phyloP scores from a whole-genome alignment of 2,329 filamentous ascomycete genomes.

The Dactylonectria macrodidyma region DNA sequence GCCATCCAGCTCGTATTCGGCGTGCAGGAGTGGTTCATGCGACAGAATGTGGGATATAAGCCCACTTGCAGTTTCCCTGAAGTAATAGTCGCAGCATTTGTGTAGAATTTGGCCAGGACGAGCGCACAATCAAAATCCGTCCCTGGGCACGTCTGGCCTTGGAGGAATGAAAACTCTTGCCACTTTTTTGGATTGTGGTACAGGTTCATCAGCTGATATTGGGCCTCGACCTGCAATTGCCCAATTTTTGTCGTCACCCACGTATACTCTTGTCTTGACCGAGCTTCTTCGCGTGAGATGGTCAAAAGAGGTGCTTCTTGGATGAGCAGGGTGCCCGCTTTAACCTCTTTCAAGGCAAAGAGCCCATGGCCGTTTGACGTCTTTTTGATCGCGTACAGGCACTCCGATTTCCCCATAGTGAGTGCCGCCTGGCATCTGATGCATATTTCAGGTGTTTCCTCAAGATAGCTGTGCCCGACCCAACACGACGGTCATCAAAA shows the following conservation, averaged over 20 bases:
- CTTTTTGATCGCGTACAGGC: conserved; percentile 20
- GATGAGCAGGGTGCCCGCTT: conserved; percentile 29
- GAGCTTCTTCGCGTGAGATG: conserved; percentile 25
- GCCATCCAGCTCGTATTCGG: conserved; percentile 29
- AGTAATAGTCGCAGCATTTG: conserved; percentile 28
- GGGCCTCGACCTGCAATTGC: conserved; percentile 6
- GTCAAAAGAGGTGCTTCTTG: conserved; percentile 25
- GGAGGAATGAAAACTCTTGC: conserved; percentile 18
- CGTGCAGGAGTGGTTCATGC: conserved; percentile 31
- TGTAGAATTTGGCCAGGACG: conserved; percentile 30
- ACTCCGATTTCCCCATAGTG: conserved; percentile 6
- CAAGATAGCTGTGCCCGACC: background rate
- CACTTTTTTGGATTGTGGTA: conserved; percentile 31
- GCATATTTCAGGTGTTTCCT: background rate
- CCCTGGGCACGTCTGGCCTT: conserved; percentile 19
- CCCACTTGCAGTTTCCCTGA: conserved; percentile 24
- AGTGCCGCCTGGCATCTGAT: background rate
- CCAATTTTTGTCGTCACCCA: conserved; percentile 24
- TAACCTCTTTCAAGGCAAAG: conserved; percentile 16
- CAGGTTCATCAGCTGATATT: conserved; percentile 15
- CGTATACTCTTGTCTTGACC: conserved; percentile 13
- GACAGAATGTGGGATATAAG: conserved; percentile 28
- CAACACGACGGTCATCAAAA: background rate
- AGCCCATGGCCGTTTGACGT: conserved; percentile 23
- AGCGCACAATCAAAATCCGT: conserved; percentile 24